phyloP scores from a whole-genome alignment of 768 basidiomycete genomes.

The Rhizopogon rudus region DNA sequence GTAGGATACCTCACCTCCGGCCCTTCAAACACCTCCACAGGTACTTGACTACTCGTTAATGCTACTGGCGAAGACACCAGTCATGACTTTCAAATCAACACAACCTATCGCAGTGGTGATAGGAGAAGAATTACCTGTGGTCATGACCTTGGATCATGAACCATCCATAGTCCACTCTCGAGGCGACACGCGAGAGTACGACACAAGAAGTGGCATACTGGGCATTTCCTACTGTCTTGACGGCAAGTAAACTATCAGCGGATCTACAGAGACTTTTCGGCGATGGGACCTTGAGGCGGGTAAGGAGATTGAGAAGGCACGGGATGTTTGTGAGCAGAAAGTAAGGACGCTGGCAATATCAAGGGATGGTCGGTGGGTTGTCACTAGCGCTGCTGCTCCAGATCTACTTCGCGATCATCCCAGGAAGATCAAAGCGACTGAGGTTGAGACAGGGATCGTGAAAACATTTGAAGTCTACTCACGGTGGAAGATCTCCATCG shows the following conservation, averaged over 20 bases:
- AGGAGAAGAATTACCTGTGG: background rate
- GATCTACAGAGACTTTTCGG: background rate
- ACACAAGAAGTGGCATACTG: too few relatives aligned
- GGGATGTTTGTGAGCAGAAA: background rate
- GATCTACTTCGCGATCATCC: too few relatives aligned
- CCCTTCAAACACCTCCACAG: too few relatives aligned
- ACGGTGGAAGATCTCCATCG: too few relatives aligned
- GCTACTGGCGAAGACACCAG: background rate
- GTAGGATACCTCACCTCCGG: background rate
- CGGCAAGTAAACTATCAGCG: background rate
- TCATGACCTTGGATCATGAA: background rate
- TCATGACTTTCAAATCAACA: background rate
- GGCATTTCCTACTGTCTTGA: background rate
- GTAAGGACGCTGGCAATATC: background rate
- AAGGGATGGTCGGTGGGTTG: background rate
- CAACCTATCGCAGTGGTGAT: background rate
- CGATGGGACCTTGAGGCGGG: background rate
- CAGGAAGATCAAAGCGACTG: too few relatives aligned
- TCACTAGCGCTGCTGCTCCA: background rate
- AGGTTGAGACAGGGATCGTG: too few relatives aligned
- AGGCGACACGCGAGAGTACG: too few relatives aligned
- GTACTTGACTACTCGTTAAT: too few relatives aligned
- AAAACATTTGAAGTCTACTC: too few relatives aligned
- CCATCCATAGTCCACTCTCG: too few relatives aligned
- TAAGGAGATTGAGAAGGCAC: background rate